Percentiles rank a stretch among this genome's conserved stretches.
Evolutionary conservation across 208 protist genomes (phyloP).

Genomic region (Leishmania turanica): DNA sequence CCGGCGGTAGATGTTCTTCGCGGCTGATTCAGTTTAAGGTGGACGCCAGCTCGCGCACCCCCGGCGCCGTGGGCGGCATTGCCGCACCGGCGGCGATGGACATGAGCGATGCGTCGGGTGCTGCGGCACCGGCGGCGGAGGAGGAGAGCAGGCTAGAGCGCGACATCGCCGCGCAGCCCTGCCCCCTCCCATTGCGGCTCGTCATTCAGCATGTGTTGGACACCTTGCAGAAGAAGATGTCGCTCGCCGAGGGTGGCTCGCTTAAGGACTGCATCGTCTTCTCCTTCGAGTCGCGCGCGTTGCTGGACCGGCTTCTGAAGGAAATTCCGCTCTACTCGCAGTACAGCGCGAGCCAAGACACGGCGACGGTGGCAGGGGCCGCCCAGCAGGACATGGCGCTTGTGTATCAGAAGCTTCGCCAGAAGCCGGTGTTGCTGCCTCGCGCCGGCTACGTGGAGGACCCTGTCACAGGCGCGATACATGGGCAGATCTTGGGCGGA

Average conservation of each 20-base stretch:
- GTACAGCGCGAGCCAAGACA: conserved; percentile 18
- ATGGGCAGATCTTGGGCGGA: conserved; percentile 22
- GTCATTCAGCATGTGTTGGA: conserved; percentile 70
- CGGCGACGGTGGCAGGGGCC: not conserved
- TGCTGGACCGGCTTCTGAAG: conserved; percentile 85
- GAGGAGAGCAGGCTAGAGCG: conserved; percentile 49
- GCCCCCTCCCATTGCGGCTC: conserved; percentile 78
- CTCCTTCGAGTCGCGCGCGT: conserved; percentile 78
- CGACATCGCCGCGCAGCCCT: conserved; percentile 74
- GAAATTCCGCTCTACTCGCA: conserved; percentile 79
- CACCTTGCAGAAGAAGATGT: conserved; percentile 66
- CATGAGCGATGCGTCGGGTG: not conserved
- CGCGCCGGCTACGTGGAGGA: conserved; percentile 59
- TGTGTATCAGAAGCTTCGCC: conserved; percentile 75
- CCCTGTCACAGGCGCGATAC: conserved; percentile 48
- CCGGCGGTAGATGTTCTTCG: conserved; percentile 4
- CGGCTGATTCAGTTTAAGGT: conserved; percentile 27
- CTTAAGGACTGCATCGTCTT: conserved; percentile 77
- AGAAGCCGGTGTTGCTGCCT: conserved; percentile 69
- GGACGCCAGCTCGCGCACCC: not conserved
- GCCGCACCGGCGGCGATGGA: not conserved
- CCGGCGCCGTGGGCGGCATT: not conserved
- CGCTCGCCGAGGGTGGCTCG: conserved; percentile 69
- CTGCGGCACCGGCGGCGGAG: not conserved
- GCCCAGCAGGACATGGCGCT: conserved; percentile 20